Evolutionary conservation across 2,329 filamentous ascomycete species (phyloP).

Genomic region (Coniosporium tulheliwenetii): DNA sequence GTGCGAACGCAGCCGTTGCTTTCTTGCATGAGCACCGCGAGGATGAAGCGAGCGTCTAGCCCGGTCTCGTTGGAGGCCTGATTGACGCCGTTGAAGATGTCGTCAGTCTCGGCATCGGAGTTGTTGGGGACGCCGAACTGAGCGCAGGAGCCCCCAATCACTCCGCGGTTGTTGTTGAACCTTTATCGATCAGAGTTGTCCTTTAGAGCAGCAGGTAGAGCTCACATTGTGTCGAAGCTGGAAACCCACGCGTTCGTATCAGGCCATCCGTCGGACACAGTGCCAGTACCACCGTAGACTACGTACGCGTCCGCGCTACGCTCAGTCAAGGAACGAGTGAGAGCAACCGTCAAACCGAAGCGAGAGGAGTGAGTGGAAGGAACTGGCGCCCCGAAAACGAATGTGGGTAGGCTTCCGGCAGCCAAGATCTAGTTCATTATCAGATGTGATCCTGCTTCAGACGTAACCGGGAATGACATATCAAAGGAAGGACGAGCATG

Average conservation of each 20-base stretch:
- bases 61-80: conserved; percentile 13
- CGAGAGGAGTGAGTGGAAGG: background rate
- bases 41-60: conserved; percentile 25
- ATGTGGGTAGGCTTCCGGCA: background rate
- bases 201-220: background rate
- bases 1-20: conserved; percentile 30
- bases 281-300: conserved; percentile 18
- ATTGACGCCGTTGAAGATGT: conserved; percentile 21
- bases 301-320: conserved; percentile 7
- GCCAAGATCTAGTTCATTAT: background rate
- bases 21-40: conserved; percentile 30
- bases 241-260: conserved; percentile 16
- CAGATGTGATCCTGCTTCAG: no score
- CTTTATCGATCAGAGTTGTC: conserved; percentile 8
- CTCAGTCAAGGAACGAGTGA: background rate
- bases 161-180: conserved; percentile 16
- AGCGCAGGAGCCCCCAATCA: conserved; percentile 20
- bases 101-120: conserved; percentile 18
- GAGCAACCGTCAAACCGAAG: background rate
- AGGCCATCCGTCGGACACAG: conserved; percentile 20
- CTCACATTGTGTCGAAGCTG: conserved; percentile 17
- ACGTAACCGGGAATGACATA: conserved; percentile 12
- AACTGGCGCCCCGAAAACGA: background rate
- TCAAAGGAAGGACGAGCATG: no score
- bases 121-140: conserved; percentile 20